These are phyloP conservation scores for Solanum chiquidenum DNA, from an alignment of 257 asterid genomes.

Conservation along the genomic window DNA sequence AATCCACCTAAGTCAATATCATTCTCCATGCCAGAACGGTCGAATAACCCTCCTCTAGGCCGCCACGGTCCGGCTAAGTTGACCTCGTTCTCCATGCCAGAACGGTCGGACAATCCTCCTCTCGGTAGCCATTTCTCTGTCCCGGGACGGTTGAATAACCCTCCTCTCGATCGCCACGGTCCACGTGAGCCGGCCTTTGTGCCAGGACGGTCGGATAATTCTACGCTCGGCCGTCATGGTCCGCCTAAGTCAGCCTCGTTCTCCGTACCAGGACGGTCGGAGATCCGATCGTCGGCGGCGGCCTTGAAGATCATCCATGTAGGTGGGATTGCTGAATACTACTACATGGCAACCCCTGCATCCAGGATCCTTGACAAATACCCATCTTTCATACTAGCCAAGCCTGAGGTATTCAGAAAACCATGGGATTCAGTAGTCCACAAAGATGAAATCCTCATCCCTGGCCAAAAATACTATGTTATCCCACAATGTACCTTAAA, in stretches of 20 bases:
- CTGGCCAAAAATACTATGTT: conserved; percentile 49
- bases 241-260: neutral
- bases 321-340: conserved; percentile 44
- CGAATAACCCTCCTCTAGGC: neutral
- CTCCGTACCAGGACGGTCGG: neutral
- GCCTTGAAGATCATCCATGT: conserved; percentile 55
- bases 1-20: neutral
- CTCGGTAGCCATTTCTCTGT: neutral
- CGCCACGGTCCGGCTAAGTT: neutral
- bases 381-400: conserved; percentile 40
- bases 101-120: neutral
- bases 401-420: conserved; percentile 46
- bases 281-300: conserved; percentile 6
- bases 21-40: neutral
- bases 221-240: neutral
- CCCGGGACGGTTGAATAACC: neutral
- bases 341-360: conserved; percentile 76
- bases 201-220: neutral
- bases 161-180: neutral
- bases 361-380: conserved; percentile 43
- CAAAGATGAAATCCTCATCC: conserved; percentile 54
- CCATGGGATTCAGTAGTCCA: conserved; percentile 57
- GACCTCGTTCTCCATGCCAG: neutral
- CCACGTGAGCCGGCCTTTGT: neutral
- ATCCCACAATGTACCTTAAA: conserved; percentile 48